Conservation (phyloP, 1,284 basidiomycete species). For the Cystobasidium sp. region DNA sequence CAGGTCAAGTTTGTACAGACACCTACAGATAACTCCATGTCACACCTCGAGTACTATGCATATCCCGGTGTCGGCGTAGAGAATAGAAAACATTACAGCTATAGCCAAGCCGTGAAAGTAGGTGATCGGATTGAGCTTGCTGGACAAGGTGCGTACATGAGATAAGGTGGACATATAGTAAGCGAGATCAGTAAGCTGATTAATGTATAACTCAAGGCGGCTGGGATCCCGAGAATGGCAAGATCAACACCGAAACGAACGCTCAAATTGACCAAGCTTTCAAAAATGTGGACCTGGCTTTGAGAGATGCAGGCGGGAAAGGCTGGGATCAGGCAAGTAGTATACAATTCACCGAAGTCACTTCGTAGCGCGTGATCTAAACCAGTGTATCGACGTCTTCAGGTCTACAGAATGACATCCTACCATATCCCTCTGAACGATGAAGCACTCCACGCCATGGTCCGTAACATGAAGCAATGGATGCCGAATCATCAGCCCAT, state of each 20-base stretch:
- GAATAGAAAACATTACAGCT: constrained; percentile 4
- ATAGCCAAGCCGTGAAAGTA: constrained; percentile 49
- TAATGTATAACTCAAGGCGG: constrained; percentile 44
- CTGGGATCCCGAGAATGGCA: constrained; percentile 49
- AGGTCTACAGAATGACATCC: constrained; percentile 49
- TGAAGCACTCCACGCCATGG: constrained; percentile 48
- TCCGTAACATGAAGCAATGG: constrained; percentile 47
- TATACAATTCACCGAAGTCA: constrained; percentile 34
- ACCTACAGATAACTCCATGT: neutral
- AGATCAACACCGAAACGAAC: constrained; percentile 45
- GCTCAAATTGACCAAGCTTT: constrained; percentile 53
- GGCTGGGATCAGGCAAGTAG: constrained; percentile 53
- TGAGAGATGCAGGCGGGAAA: constrained; percentile 50
- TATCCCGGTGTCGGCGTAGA: constrained; percentile 14
- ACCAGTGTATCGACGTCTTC: neutral
- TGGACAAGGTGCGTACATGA: constrained; percentile 49
- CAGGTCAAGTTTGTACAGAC: no score
- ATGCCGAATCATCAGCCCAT: constrained; percentile 52
- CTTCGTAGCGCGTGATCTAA: neutral
- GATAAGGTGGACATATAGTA: neutral
- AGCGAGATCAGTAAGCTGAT: no score
- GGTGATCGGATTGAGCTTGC: constrained; percentile 51
- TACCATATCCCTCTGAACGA: constrained; percentile 51
- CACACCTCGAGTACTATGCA: constrained; percentile 15
- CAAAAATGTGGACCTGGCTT: constrained; percentile 50